Conservation (phyloP, 2,329 filamentous ascomycete genomes). For the Geosmithia morbida region DNA sequence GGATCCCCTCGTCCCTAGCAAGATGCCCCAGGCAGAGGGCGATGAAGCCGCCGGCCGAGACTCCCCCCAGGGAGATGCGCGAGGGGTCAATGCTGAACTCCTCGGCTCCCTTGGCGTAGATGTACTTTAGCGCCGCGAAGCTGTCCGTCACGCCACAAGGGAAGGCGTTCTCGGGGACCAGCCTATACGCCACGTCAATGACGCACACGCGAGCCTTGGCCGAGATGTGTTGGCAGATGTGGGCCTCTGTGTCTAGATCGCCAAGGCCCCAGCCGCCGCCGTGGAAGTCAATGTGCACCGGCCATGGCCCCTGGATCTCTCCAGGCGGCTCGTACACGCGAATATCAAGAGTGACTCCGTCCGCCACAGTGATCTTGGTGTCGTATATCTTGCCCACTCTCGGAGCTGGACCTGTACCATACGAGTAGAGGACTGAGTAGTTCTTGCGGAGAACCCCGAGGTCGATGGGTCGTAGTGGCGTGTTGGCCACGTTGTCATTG, state of each 20-base stretch:
- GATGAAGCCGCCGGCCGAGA: constrained; percentile 28
- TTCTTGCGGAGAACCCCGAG: constrained; percentile 20
- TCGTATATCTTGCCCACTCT: constrained; percentile 24
- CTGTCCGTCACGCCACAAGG: constrained; percentile 33
- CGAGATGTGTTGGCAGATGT: constrained; percentile 32
- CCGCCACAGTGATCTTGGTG: constrained; percentile 15
- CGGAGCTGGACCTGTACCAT: constrained; percentile 25
- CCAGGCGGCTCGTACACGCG: constrained; percentile 27
- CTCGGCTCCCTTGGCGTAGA: constrained; percentile 16
- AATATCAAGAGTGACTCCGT: constrained; percentile 15
- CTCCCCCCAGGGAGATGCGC: constrained; percentile 27
- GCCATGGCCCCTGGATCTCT: constrained; percentile 21
- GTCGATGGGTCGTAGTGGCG: constrained; percentile 22
- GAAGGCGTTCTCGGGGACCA: constrained; percentile 33
- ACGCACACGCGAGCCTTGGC: constrained; percentile 26
- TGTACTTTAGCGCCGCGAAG: constrained; percentile 27
- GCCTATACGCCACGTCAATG: constrained; percentile 35
- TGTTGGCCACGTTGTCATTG: constrained; percentile 27
- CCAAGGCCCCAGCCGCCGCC: constrained; percentile 35
- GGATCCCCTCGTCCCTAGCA: constrained; percentile 21
- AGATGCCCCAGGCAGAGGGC: constrained; percentile 22
- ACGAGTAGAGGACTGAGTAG: constrained; percentile 28
- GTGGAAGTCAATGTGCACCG: constrained; percentile 33
- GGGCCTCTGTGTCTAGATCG: constrained; percentile 31
- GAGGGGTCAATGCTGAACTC: constrained; percentile 21